Percentiles rank a stretch among this genome's conserved stretches.
Evolutionary conservation across 129 eudicot genomes (phyloP).

Genomic region (Heracleum sosnowskyi): DNA sequence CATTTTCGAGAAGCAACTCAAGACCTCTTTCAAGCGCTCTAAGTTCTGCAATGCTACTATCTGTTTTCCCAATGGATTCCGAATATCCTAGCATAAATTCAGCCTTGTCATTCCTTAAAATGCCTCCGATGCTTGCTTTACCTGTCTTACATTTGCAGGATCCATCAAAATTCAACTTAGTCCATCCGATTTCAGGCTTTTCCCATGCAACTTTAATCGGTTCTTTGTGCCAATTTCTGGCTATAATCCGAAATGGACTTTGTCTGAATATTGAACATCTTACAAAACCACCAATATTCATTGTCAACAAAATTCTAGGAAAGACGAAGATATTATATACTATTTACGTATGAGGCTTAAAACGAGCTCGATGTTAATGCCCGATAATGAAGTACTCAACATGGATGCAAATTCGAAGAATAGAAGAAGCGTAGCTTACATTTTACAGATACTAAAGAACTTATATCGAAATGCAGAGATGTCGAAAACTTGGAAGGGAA

Average conservation of each 20-base stretch:
- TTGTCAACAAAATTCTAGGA: not conserved
- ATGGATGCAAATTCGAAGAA: too few relatives aligned
- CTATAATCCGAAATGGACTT: not conserved
- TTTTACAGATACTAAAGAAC: too few relatives aligned
- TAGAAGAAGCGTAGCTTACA: too few relatives aligned
- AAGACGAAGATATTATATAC: too few relatives aligned
- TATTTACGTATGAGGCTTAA: too few relatives aligned
- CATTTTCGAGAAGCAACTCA: conserved; percentile 65
- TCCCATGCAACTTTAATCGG: conserved; percentile 55
- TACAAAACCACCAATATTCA: not conserved
- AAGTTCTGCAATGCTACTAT: conserved; percentile 61
- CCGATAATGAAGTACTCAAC: too few relatives aligned
- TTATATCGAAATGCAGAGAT: not conserved
- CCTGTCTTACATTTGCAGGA: conserved; percentile 74
- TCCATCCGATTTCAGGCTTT: conserved; percentile 71
- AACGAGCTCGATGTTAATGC: too few relatives aligned
- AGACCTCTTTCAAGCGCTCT: conserved; percentile 77
- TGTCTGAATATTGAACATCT: not conserved
- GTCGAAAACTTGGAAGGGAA: not conserved
- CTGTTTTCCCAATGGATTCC: conserved; percentile 54
- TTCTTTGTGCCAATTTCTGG: conserved; percentile 43
- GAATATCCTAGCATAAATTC: conserved; percentile 77
- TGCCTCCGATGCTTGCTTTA: conserved; percentile 79
- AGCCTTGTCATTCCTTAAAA: conserved; percentile 63
- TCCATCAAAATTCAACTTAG: conserved; percentile 78